phyloP scores from a whole-genome alignment of 371 early-diverging fungal species.

The Sporodiniella umbellata region DNA sequence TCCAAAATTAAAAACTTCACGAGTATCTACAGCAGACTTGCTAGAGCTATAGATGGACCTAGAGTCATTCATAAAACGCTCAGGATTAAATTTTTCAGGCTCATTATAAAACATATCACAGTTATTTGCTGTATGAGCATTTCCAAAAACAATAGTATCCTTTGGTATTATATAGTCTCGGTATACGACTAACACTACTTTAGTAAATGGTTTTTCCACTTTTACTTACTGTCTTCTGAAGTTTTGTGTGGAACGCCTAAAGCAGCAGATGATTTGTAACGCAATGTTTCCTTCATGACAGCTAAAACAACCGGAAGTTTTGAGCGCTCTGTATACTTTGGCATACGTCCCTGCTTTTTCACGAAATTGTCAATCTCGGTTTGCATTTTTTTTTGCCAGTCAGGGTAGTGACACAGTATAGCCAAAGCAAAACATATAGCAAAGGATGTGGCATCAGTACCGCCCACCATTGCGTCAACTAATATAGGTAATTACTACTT shows the following conservation, averaged over 20 bases:
- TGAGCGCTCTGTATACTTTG: conserved; percentile 13
- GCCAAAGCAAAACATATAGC: conserved; percentile 8
- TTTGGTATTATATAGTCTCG: conserved; percentile 21
- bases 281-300: conserved; percentile 28
- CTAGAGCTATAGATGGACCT: too few species aligned
- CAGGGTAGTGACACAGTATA: conserved; percentile 12
- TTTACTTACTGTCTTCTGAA: conserved; percentile 25
- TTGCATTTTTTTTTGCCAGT: conserved; percentile 12
- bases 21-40: too few species aligned
- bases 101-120: conserved; percentile 1
- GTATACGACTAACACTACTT: conserved; percentile 9
- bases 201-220: neutral
- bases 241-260: conserved; percentile 30
- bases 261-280: conserved; percentile 18
- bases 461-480: too few species aligned
- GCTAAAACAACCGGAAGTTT: conserved; percentile 21
- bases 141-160: conserved; percentile 7
- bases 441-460: too few species aligned
- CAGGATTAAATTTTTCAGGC: too few species aligned
- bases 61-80: too few species aligned
- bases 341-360: conserved; percentile 12
- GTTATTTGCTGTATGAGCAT: conserved; percentile 10
- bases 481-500: too few species aligned
- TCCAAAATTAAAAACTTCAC: too few species aligned
- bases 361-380: conserved; percentile 18